Percentiles rank a stretch among this genome's conserved stretches.
Conservation (phyloP, 805 yeast genomes). For the Teunomyces tritomae region DNA sequence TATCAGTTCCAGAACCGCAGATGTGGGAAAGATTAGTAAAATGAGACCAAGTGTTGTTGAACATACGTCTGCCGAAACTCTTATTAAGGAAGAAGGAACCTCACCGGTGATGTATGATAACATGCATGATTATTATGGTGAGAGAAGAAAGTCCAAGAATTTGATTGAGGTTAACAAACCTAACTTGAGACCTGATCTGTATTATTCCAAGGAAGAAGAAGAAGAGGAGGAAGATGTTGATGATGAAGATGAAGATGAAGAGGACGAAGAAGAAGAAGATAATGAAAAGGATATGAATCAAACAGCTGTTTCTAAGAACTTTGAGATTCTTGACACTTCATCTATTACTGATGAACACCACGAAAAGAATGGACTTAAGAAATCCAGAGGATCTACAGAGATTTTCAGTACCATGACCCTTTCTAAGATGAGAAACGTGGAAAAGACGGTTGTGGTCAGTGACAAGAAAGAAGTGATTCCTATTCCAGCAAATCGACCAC, state of each 20-base stretch:
- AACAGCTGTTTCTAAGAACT: slow-evolving; percentile 12
- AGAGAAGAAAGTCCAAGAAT: slow-evolving; percentile 6
- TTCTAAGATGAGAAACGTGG: slow-evolving; percentile 4
- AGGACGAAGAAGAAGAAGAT: background rate
- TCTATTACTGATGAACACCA: slow-evolving; percentile 16
- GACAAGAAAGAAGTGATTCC: background rate
- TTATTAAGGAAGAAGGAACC: slow-evolving; percentile 11
- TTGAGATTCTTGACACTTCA: slow-evolving; percentile 21
- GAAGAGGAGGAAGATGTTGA: background rate
- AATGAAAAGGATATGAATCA: slow-evolving; percentile 3
- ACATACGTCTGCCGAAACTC: slow-evolving; percentile 26
- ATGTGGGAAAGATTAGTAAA: slow-evolving; percentile 24
- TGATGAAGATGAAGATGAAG: background rate
- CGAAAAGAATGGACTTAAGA: slow-evolving; percentile 9
- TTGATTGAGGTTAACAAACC: slow-evolving; percentile 12
- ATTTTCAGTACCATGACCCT: slow-evolving; percentile 28
- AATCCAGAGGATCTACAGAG: slow-evolving; percentile 27
- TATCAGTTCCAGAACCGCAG: slow-evolving; percentile 28
- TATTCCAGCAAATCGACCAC: slow-evolving; percentile 1
- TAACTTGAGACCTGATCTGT: slow-evolving; percentile 9
- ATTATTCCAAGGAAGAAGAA: background rate
- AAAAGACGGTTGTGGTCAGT: slow-evolving; percentile 1
- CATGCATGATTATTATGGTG: slow-evolving; percentile 17
- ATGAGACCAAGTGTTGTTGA: slow-evolving; percentile 23
- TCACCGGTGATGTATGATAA: slow-evolving; percentile 22